Evolutionary conservation across 129 eudicot species (phyloP).

Genomic region (Ambrosia trifida): DNA sequence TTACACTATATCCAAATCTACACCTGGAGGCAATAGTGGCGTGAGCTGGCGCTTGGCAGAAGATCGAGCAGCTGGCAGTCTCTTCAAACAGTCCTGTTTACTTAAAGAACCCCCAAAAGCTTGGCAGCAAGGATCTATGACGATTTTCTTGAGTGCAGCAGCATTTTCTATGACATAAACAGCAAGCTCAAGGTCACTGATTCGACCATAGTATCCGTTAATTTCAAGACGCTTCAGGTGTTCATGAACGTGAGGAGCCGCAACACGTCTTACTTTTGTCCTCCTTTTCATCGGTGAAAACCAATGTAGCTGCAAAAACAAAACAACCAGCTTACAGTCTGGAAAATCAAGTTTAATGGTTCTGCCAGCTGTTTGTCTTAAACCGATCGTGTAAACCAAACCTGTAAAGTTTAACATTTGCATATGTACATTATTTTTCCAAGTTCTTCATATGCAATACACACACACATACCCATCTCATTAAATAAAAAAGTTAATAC

Average conservation of each 20-base stretch:
- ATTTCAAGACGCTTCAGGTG: slow-evolving; percentile 11
- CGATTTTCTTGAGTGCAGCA: not conserved
- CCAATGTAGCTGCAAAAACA: slow-evolving; percentile 16
- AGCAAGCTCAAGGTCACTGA: slow-evolving; percentile 22
- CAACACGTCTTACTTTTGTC: slow-evolving; percentile 19
- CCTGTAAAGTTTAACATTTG: too few relatives aligned
- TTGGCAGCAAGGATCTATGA: slow-evolving; percentile 17
- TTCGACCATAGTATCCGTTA: slow-evolving; percentile 24
- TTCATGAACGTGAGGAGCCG: not conserved
- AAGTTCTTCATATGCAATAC: not conserved
- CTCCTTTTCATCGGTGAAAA: slow-evolving; percentile 10
- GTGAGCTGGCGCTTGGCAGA: slow-evolving; percentile 8
- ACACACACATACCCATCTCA: not conserved
- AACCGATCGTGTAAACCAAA: too few relatives aligned
- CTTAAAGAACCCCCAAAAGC: not conserved
- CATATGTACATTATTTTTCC: too few relatives aligned
- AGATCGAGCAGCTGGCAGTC: not conserved
- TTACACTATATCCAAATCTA: slow-evolving; percentile 12
- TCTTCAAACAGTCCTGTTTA: not conserved
- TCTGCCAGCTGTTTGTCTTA: too few relatives aligned
- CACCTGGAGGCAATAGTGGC: slow-evolving; percentile 10
- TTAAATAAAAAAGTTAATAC: too few relatives aligned
- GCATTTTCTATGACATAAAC: slow-evolving; percentile 1
- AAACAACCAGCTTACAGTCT: not conserved
- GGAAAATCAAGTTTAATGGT: too few relatives aligned